Percentiles rank a stretch among this genome's conserved stretches.
phyloP scores from a whole-genome alignment of 2,329 filamentous ascomycete genomes.

The Fusarium guadeloupense region DNA sequence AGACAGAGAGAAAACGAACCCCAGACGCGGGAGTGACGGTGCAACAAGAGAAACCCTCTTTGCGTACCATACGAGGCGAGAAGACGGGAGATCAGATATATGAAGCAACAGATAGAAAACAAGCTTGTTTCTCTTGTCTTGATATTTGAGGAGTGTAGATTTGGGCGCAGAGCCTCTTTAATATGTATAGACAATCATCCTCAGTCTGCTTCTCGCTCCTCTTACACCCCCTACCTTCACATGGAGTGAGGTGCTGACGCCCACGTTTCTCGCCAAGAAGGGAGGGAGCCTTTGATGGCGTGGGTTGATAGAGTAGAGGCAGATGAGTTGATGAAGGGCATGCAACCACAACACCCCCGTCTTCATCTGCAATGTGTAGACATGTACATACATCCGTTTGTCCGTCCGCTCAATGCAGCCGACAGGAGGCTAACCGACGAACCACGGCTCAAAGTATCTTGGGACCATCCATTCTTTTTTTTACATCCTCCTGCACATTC shows the following conservation, averaged over 20 bases:
- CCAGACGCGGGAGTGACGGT: conserved; percentile 40
- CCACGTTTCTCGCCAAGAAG: conserved; percentile 24
- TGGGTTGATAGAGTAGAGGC: neutral
- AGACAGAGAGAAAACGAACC: conserved; percentile 14
- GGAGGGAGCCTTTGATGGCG: no score
- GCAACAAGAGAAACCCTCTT: conserved; percentile 27
- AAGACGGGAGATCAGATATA: conserved; percentile 16
- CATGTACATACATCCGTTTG: conserved; percentile 25
- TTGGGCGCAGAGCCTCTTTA: conserved; percentile 27
- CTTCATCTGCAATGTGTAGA: conserved; percentile 17
- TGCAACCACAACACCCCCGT: conserved; percentile 20
- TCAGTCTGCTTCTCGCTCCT: conserved; percentile 17
- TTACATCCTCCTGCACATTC: neutral
- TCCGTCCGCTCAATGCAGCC: conserved; percentile 32
- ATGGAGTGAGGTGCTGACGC: conserved; percentile 6
- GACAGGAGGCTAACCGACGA: conserved; percentile 19
- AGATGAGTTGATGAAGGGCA: neutral
- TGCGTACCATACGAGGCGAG: conserved; percentile 35
- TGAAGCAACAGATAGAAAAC: neutral
- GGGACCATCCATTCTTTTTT: neutral
- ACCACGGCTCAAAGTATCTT: conserved; percentile 11
- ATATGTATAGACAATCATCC: conserved; percentile 20
- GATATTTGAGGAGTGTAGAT: neutral
- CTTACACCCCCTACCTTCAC: conserved; percentile 2
- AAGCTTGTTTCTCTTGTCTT: neutral